phyloP scores from a whole-genome alignment of 345 rosid species.

The Dimocarpus longan region DNA sequence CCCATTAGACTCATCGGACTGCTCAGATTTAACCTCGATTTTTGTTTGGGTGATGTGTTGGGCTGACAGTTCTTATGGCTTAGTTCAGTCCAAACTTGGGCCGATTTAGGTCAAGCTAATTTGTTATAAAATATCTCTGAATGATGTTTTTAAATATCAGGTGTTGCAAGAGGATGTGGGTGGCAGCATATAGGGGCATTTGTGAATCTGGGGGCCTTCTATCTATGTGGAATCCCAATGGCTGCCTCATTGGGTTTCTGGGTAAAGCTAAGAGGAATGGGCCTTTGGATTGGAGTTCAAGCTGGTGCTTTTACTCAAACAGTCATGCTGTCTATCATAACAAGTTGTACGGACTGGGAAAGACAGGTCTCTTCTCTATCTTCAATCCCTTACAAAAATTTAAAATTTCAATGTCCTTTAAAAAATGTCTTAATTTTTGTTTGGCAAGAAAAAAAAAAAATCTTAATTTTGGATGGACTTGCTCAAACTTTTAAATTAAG shows the following conservation, averaged over 20 bases:
- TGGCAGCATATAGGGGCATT: conserved; percentile 87
- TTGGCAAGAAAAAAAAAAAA: no score
- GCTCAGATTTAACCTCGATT: no score
- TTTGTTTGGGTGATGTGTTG: no score
- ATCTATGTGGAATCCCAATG: conserved; percentile 68
- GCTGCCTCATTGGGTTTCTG: conserved; percentile 62
- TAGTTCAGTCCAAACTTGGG: no score
- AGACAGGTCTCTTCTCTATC: conserved; percentile 41
- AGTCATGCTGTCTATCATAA: conserved; percentile 46
- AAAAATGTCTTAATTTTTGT: no score
- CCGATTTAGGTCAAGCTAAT: no score
- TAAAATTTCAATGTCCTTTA: not conserved
- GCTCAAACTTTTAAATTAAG: no score
- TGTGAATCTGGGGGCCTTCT: conserved; percentile 70
- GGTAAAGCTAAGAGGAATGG: conserved; percentile 52
- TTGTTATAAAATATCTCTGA: no score
- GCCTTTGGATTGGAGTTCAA: conserved; percentile 79
- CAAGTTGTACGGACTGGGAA: conserved; percentile 69
- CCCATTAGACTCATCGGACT: no score
- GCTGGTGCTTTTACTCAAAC: conserved; percentile 62
- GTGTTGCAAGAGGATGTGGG: conserved; percentile 84
- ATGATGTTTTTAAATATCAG: conserved; percentile 25
- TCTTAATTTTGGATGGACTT: no score
- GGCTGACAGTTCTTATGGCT: no score
- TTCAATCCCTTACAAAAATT: not conserved